Evolutionary conservation across 768 basidiomycete species (phyloP).

Genomic region (Termitomyces sp.): DNA sequence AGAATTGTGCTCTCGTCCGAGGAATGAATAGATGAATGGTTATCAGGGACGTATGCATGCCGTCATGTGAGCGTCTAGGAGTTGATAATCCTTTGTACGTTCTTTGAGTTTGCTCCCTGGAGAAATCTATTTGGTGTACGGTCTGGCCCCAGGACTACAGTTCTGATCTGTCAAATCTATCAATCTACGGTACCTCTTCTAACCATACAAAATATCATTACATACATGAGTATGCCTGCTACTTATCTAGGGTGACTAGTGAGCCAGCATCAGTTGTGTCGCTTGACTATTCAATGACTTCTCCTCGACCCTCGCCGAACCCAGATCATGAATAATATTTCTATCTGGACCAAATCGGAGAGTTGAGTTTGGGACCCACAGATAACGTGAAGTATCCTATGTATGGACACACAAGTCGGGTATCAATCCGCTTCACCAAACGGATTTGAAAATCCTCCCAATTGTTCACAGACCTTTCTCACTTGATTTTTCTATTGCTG

Average conservation of each 20-base stretch:
- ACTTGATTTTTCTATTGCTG: background rate
- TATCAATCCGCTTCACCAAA: background rate
- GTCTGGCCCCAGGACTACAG: background rate
- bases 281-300: no score
- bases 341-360: no score
- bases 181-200: background rate
- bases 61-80: background rate
- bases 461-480: background rate
- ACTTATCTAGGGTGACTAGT: no score
- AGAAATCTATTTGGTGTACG: background rate
- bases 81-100: background rate
- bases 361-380: no score
- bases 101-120: background rate
- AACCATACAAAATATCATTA: background rate
- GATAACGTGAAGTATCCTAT: background rate
- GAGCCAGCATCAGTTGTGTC: background rate
- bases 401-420: background rate
- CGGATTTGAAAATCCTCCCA: background rate
- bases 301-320: no score
- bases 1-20: background rate
- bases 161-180: background rate
- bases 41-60: background rate
- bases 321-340: no score
- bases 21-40: background rate
- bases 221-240: background rate